These are phyloP conservation scores for Saposhnikovia divaricata DNA, from an alignment of 129 eudicot genomes.

Conservation along the genomic window DNA sequence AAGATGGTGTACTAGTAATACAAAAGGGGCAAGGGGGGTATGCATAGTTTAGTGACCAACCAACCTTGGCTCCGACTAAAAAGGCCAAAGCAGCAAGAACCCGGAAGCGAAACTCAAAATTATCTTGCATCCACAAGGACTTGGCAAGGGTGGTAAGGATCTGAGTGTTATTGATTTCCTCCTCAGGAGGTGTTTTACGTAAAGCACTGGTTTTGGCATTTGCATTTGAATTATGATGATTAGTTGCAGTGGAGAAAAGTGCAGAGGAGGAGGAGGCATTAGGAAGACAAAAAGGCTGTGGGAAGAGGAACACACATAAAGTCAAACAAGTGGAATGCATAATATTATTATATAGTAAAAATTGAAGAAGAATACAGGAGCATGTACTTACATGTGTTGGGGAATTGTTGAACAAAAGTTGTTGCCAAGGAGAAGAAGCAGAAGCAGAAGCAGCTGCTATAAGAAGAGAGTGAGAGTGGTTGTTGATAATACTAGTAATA, in stretches of 20 bases:
- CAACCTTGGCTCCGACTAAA: conserved; percentile 76
- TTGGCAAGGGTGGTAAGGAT: conserved; percentile 72
- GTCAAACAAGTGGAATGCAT: background rate
- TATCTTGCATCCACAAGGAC: conserved; percentile 88
- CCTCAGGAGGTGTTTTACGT: background rate
- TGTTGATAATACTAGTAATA: conserved; percentile 6
- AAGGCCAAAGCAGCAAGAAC: conserved; percentile 81
- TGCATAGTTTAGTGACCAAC: background rate
- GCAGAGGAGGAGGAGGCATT: conserved; percentile 35
- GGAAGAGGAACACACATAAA: background rate
- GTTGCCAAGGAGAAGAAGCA: conserved; percentile 10
- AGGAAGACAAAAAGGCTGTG: conserved; percentile 17
- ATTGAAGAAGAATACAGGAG: background rate
- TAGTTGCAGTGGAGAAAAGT: conserved; percentile 51
- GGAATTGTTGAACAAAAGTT: background rate
- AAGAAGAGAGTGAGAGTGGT: background rate
- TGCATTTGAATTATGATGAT: conserved; percentile 11
- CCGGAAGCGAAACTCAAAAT: conserved; percentile 67
- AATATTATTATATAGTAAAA: too few species aligned
- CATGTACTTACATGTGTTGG: conserved; percentile 5
- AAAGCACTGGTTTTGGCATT: conserved; percentile 12
- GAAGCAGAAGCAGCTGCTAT: conserved; percentile 7
- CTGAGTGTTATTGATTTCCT: conserved; percentile 42
- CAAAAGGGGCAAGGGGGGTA: background rate
- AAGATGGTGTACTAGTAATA: background rate